Evolutionary conservation across 768 basidiomycete species (phyloP).

Genomic region (Pleurotus tuber-regium): DNA sequence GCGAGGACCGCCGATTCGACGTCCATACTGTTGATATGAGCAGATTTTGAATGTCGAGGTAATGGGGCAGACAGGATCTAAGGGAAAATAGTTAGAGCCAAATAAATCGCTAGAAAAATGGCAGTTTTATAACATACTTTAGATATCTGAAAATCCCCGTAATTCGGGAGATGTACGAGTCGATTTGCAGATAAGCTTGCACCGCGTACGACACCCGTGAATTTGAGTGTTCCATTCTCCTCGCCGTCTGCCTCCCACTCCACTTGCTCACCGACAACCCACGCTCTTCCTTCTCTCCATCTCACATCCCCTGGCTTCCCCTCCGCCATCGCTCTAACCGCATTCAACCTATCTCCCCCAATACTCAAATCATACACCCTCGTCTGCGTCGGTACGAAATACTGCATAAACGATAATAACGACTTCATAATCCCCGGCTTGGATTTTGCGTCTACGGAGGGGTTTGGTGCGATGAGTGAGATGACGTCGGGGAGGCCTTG

Average conservation of each 20-base stretch:
- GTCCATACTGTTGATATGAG: slow-evolving; percentile 49
- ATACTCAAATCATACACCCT: slow-evolving; percentile 72
- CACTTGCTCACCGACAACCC: slow-evolving; percentile 62
- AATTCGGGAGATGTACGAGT: slow-evolving; percentile 82
- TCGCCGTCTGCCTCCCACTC: slow-evolving; percentile 57
- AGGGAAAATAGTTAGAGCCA: neutral
- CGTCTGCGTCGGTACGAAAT: slow-evolving; percentile 85
- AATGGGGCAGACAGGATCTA: slow-evolving; percentile 73
- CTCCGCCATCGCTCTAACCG: slow-evolving; percentile 78
- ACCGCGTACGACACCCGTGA: slow-evolving; percentile 89
- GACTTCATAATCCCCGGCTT: slow-evolving; percentile 77
- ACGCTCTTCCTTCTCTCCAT: slow-evolving; percentile 81
- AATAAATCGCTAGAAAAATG: no score
- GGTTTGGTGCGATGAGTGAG: slow-evolving; percentile 62
- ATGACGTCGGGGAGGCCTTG: slow-evolving; percentile 88
- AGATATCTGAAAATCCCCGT: slow-evolving; percentile 84
- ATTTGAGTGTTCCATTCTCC: slow-evolving; percentile 51
- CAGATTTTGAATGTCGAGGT: slow-evolving; percentile 31
- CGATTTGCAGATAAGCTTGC: slow-evolving; percentile 74
- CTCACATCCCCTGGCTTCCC: slow-evolving; percentile 76
- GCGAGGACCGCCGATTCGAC: slow-evolving; percentile 64
- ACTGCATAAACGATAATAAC: slow-evolving; percentile 89
- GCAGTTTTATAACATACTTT: slow-evolving; percentile 71
- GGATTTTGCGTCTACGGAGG: slow-evolving; percentile 53
- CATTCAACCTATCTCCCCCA: slow-evolving; percentile 64